A percentile compares a stretch with the other conserved stretches of the same genome.
Conservation (phyloP, 257 asterid genomes). For the Plantago elongata region DNA sequence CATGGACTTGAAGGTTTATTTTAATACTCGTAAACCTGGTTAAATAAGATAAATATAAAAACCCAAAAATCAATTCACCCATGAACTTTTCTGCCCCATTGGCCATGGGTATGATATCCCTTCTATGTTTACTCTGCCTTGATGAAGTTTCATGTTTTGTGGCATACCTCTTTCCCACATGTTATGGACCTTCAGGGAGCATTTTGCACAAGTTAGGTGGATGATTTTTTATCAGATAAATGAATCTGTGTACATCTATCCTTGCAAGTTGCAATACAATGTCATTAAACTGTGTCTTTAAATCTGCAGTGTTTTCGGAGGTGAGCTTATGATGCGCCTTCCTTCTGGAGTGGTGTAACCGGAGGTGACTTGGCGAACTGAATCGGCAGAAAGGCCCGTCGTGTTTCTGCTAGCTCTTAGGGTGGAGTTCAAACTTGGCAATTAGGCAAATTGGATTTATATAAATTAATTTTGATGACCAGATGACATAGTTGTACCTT, state of each 20-base stretch:
- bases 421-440: conserved; percentile 20
- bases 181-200: too few species aligned
- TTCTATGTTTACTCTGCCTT: too few species aligned
- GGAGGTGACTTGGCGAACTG: not conserved
- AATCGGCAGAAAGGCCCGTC: not conserved
- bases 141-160: too few species aligned
- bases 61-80: too few species aligned
- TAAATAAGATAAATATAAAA: not conserved
- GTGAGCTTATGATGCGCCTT: conserved; percentile 72
- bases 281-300: conserved; percentile 1
- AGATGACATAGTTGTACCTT: conserved; percentile 17
- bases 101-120: too few species aligned
- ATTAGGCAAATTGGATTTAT: conserved; percentile 21
- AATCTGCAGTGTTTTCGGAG: conserved; percentile 64
- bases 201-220: too few species aligned
- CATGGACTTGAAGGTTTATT: too few species aligned
- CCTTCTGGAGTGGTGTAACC: conserved; percentile 70
- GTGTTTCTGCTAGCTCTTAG: conserved; percentile 8
- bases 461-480: conserved; percentile 10
- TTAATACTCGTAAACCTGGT: conserved; percentile 1
- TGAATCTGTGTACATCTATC: not conserved
- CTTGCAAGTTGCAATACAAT: too few species aligned
- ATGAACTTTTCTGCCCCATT: too few species aligned
- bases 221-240: too few species aligned
- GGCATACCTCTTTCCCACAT: too few species aligned